Percentiles rank a stretch among this genome's conserved stretches.
Evolutionary conservation across 768 basidiomycete species (phyloP).

Genomic region (Rhizopogon vulgaris): DNA sequence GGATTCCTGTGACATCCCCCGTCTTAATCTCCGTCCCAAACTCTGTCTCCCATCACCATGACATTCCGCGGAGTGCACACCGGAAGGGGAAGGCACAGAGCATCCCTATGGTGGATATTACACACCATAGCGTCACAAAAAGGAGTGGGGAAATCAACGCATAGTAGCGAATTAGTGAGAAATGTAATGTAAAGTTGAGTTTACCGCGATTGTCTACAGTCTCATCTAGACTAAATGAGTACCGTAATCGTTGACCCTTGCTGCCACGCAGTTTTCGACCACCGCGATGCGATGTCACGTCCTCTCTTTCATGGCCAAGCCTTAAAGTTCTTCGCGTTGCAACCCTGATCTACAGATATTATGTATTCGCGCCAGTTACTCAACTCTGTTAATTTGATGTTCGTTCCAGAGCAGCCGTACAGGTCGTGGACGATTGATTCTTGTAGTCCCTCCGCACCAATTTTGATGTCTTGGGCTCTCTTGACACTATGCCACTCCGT

Average conservation of each 20-base stretch:
- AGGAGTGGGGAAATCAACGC: too few species aligned
- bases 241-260: background rate
- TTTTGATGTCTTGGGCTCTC: background rate
- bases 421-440: too few species aligned
- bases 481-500: background rate
- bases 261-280: background rate
- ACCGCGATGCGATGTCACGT: background rate
- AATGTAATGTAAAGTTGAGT: background rate
- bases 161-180: background rate
- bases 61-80: background rate
- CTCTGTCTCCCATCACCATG: background rate
- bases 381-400: too few species aligned
- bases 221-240: too few species aligned
- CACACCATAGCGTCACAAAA: background rate
- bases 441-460: background rate
- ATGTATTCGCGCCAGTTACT: background rate
- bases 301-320: background rate
- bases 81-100: background rate
- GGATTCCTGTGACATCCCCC: conserved; percentile 1
- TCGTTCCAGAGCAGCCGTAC: background rate
- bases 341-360: background rate
- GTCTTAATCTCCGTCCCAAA: conserved; percentile 1
- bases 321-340: background rate
- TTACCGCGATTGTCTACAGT: background rate
- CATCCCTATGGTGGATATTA: conserved; percentile 1